phyloP scores from a whole-genome alignment of 1,284 basidiomycete species.

The Calocybe gambosa region DNA sequence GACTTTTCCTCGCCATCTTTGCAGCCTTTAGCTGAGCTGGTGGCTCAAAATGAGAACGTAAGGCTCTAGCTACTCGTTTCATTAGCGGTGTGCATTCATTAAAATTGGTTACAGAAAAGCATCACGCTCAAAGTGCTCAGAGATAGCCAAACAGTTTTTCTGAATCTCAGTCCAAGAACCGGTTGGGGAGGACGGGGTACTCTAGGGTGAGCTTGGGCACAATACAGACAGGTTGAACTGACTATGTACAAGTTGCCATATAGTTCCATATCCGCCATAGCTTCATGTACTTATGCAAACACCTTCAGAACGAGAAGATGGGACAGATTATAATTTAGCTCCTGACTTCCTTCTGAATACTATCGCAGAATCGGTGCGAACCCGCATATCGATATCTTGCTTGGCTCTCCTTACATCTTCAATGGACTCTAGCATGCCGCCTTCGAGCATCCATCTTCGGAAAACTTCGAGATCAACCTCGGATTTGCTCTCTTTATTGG shows the following conservation, averaged over 20 bases:
- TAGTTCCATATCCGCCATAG: slow-evolving; percentile 46
- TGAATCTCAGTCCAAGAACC: slow-evolving; percentile 36
- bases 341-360: slow-evolving; percentile 23
- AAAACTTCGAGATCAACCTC: slow-evolving; percentile 48
- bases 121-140: slow-evolving; percentile 38
- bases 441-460: slow-evolving; percentile 51
- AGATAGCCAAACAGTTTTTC: slow-evolving; percentile 23
- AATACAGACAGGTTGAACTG: slow-evolving; percentile 3
- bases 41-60: slow-evolving; percentile 70
- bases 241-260: slow-evolving; percentile 54
- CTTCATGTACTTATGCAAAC: not conserved
- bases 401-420: slow-evolving; percentile 36
- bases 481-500: slow-evolving; percentile 23
- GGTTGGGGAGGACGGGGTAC: slow-evolving; percentile 69
- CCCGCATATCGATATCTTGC: slow-evolving; percentile 22
- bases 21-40: slow-evolving; percentile 66
- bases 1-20: slow-evolving; percentile 52
- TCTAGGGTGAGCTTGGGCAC: slow-evolving; percentile 55
- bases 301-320: not conserved
- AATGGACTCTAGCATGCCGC: slow-evolving; percentile 35
- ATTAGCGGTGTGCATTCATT: not conserved
- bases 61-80: slow-evolving; percentile 19
- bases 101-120: slow-evolving; percentile 24
- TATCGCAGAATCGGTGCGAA: slow-evolving; percentile 30
- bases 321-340: slow-evolving; percentile 14